A percentile compares a stretch with the other conserved stretches of the same genome.
These are phyloP conservation scores for Tylopilus vinaceipallidus DNA, from an alignment of 768 basidiomycete genomes.

Conservation along the genomic window DNA sequence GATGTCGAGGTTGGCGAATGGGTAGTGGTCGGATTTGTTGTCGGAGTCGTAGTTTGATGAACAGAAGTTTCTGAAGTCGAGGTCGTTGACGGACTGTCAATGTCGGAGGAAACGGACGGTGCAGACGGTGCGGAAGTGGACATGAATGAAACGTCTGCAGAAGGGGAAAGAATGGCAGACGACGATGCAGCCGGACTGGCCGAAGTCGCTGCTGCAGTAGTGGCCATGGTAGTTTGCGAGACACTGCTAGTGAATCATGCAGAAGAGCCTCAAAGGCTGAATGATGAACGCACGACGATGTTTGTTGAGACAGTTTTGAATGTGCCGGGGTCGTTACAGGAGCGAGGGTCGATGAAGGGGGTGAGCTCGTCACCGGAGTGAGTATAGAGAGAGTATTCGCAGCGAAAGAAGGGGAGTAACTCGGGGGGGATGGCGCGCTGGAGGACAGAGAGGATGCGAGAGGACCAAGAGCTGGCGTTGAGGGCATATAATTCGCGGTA, in stretches of 20 bases:
- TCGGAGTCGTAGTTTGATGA: slow-evolving; percentile 18
- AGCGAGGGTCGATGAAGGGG: slow-evolving; percentile 10
- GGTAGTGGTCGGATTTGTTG: slow-evolving; percentile 7
- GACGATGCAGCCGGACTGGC: slow-evolving; percentile 12
- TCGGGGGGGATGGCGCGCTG: slow-evolving; percentile 7
- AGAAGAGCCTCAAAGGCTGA: slow-evolving; percentile 1
- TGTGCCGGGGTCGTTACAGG: slow-evolving; percentile 11
- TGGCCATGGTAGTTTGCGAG: slow-evolving; percentile 11
- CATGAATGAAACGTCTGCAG: slow-evolving; percentile 4
- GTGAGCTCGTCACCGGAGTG: slow-evolving; percentile 22
- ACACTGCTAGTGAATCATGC: slow-evolving; percentile 19
- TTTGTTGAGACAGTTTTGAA: slow-evolving; percentile 10
- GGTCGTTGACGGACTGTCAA: slow-evolving; percentile 16
- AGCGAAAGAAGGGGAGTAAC: slow-evolving; percentile 8
- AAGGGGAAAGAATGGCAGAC: slow-evolving; percentile 6
- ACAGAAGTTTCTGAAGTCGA: slow-evolving; percentile 20
- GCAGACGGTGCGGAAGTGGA: slow-evolving; percentile 17
- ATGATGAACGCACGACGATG: slow-evolving; percentile 25
- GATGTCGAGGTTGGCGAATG: slow-evolving; percentile 11
- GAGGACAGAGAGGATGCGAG: slow-evolving; percentile 8
- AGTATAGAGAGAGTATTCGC: slow-evolving; percentile 20
- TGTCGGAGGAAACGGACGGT: slow-evolving; percentile 16
- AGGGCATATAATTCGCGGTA: slow-evolving; percentile 22
- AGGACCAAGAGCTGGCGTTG: slow-evolving; percentile 12
- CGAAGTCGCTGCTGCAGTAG: slow-evolving; percentile 11